Evolutionary conservation across 2,329 filamentous ascomycete species (phyloP).

Genomic region (Daldinia sp.): DNA sequence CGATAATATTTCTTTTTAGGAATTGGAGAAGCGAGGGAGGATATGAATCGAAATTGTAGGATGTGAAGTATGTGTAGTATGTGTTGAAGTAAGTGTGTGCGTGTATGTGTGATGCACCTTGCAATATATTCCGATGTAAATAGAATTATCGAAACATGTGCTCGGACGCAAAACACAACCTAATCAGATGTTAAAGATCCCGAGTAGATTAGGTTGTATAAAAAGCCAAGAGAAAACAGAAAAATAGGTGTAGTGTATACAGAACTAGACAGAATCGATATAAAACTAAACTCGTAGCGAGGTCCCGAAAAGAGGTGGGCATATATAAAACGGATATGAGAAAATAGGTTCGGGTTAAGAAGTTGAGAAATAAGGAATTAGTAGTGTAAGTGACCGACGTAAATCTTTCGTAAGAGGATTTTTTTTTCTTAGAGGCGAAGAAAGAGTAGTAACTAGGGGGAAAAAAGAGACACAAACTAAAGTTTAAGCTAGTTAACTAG

Average conservation of each 20-base stretch:
- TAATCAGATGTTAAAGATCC: neutral
- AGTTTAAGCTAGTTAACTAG: neutral
- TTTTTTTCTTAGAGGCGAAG: slow-evolving; percentile 1
- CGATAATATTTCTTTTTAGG: slow-evolving; percentile 1
- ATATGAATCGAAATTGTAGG: slow-evolving; percentile 6
- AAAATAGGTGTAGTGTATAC: too few species aligned
- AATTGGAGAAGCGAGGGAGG: neutral
- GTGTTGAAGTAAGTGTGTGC: too few species aligned
- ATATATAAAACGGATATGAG: neutral
- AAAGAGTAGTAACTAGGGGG: too few species aligned
- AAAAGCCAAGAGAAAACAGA: too few species aligned
- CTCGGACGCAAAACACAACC: slow-evolving; percentile 32
- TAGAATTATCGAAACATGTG: slow-evolving; percentile 34
- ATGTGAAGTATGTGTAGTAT: slow-evolving; percentile 23
- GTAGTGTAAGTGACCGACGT: neutral
- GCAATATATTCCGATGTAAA: slow-evolving; percentile 21
- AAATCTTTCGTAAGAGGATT: slow-evolving; percentile 1
- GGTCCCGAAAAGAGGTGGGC: slow-evolving; percentile 16
- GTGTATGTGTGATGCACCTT: slow-evolving; percentile 17
- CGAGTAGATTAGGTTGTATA: neutral
- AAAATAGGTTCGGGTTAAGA: neutral
- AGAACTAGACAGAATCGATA: slow-evolving; percentile 6
- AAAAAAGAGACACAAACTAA: neutral
- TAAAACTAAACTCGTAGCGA: slow-evolving; percentile 17
- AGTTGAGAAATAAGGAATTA: neutral